A percentile compares a stretch with the other conserved stretches of the same genome.
Evolutionary conservation across 805 yeast genomes (phyloP).

Genomic region (Ogataea haglerorum): DNA sequence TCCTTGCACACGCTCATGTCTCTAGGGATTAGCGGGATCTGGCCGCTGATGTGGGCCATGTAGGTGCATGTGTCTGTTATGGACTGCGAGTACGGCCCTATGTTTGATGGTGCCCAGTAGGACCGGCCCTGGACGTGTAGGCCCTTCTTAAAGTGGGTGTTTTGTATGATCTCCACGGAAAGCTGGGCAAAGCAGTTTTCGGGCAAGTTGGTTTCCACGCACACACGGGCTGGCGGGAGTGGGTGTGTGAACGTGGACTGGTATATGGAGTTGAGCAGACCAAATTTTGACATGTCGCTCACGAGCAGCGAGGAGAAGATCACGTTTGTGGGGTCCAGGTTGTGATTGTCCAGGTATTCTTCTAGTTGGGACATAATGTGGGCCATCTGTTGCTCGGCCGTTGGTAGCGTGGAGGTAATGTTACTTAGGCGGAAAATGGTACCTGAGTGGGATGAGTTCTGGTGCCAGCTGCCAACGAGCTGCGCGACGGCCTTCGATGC

Average conservation of each 20-base stretch:
- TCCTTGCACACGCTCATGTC: slow-evolving; percentile 50
- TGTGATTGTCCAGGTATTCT: slow-evolving; percentile 30
- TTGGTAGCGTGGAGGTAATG: slow-evolving; percentile 29
- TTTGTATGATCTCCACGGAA: slow-evolving; percentile 52
- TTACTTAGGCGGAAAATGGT: slow-evolving; percentile 43
- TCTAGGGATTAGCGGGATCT: slow-evolving; percentile 79
- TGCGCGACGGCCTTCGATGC: background rate
- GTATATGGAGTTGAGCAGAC: slow-evolving; percentile 59
- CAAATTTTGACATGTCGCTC: slow-evolving; percentile 62
- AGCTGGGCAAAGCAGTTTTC: slow-evolving; percentile 43
- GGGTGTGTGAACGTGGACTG: slow-evolving; percentile 50
- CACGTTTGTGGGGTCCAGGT: slow-evolving; percentile 43
- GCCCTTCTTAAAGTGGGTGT: slow-evolving; percentile 49
- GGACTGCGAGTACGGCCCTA: slow-evolving; percentile 95
- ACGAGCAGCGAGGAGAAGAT: slow-evolving; percentile 61
- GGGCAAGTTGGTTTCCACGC: slow-evolving; percentile 62
- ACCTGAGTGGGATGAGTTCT: slow-evolving; percentile 21
- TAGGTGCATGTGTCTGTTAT: slow-evolving; percentile 47
- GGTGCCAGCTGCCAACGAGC: background rate
- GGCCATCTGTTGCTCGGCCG: slow-evolving; percentile 42
- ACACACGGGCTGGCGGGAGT: slow-evolving; percentile 85
- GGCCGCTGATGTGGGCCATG: slow-evolving; percentile 75
- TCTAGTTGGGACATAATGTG: slow-evolving; percentile 48
- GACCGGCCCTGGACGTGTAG: slow-evolving; percentile 90
- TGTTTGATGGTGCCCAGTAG: slow-evolving; percentile 98